Base-by-base conservation (phyloP, 371 early-diverging fungal species). In the Actinomortierella ambigua region DNA sequence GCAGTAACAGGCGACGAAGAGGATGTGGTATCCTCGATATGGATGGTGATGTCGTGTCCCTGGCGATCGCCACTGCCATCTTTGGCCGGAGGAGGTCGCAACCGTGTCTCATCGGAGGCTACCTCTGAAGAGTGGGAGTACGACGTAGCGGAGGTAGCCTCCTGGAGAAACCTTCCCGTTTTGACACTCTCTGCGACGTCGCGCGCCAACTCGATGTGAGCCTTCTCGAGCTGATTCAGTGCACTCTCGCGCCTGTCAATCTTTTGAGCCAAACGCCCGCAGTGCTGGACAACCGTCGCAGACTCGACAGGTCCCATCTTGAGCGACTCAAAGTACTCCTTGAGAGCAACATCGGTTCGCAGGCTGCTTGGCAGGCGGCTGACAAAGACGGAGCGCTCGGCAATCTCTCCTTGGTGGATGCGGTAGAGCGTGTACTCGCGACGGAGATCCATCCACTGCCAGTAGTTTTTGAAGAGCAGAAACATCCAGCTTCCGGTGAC, bases 401-500 rank as follows among this genome's bases (percentile, higher is more conserved):
- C 68, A 22, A 75, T 69, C 39, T 77, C 77, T 5, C 77, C 77
- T 20, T 66, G 75, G 3, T 64, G 69, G 23, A 69, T 75, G 4
- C 75, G 75, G 18, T 69, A 66, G 2, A 75, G 66, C 13, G 75
- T 77, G 39, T 77, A 71, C n/a, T 65, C 73, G 26, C 82, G 78
- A 17, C 82, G 57, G 13, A 84, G 61, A 44, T 82, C 75, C 52
- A 81, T 75, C 57, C 82, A 84, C 39, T 84, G 85, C 73, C 85
- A 77, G 39, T 84, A 82, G 55, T 86, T 86, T 4, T 80, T 84
- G 57, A 82, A 83, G 24, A 86, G 61, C 0, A 86, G 70, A 73
- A 85, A 86, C 39, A 86, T 69, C 86, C 86, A 86, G 26, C 65
- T 56, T 13, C 84, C 43, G 5, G 83, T 73, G 22, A 81, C 68